Evolutionary conservation across 306 rosid species (phyloP).

Genomic region (Rosa persica): DNA sequence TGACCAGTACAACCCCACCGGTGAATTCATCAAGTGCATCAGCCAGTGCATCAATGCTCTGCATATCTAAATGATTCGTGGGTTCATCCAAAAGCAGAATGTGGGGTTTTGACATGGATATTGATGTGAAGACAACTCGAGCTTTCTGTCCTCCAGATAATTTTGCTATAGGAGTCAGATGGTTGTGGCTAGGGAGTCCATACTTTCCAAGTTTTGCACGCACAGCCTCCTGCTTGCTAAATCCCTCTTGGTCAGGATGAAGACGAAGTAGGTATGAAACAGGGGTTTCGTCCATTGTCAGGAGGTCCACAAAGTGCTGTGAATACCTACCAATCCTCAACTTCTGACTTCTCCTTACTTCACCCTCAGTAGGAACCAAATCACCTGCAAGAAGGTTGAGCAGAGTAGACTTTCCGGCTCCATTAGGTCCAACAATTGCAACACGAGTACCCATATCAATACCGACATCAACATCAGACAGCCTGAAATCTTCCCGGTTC

Average conservation of each 20-base stretch:
- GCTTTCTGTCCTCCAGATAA: constrained; percentile 62
- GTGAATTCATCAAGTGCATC: constrained; percentile 68
- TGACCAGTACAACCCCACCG: constrained; percentile 73
- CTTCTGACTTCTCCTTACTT: constrained; percentile 69
- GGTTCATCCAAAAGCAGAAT: constrained; percentile 62
- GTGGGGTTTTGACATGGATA: constrained; percentile 59
- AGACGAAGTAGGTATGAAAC: constrained; percentile 68
- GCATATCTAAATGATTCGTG: constrained; percentile 78
- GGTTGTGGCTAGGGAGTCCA: constrained; percentile 55
- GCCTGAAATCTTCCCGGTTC: constrained; percentile 56
- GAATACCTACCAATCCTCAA: constrained; percentile 68
- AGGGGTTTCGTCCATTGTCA: constrained; percentile 67
- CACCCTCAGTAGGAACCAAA: constrained; percentile 62
- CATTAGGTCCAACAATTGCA: constrained; percentile 69
- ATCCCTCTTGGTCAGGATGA: constrained; percentile 72
- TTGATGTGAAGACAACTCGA: constrained; percentile 76
- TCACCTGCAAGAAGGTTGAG: constrained; percentile 70
- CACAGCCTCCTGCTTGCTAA: constrained; percentile 75
- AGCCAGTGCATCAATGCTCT: constrained; percentile 77
- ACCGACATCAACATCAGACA: constrained; percentile 57
- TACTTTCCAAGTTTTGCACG: constrained; percentile 67
- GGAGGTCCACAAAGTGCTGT: constrained; percentile 65
- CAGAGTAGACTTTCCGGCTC: constrained; percentile 66
- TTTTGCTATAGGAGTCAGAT: constrained; percentile 1
- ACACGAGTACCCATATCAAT: constrained; percentile 69